Conservation (phyloP, 768 basidiomycete species). For the Tulasnella sp. region DNA sequence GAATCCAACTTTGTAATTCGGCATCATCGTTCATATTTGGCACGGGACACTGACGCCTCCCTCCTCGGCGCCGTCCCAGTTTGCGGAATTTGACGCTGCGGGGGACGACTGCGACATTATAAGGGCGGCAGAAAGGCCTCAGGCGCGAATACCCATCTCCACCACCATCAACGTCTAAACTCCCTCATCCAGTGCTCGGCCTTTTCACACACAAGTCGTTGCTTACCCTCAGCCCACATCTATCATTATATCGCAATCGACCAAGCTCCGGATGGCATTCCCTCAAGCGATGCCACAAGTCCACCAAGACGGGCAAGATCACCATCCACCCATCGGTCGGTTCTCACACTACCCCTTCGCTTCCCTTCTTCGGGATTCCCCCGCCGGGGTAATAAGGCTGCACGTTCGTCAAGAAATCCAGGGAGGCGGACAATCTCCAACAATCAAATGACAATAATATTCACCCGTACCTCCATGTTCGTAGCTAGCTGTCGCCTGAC, state of each 20-base stretch:
- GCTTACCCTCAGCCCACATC: background rate
- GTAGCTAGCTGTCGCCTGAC: too few species aligned
- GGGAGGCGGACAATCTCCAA: background rate
- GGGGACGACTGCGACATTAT: background rate
- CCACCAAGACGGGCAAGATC: background rate
- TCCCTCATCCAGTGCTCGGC: background rate
- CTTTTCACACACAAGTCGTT: background rate
- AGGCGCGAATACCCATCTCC: background rate
- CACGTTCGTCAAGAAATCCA: constrained; percentile 3
- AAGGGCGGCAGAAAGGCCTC: background rate
- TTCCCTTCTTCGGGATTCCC: background rate
- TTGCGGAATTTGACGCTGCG: background rate
- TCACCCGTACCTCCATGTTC: too few species aligned
- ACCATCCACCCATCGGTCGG: background rate
- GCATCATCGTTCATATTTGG: background rate
- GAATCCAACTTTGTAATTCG: background rate
- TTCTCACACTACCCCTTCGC: background rate
- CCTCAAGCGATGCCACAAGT: background rate
- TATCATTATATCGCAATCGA: background rate
- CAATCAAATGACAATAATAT: too few species aligned
- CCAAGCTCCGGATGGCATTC: background rate
- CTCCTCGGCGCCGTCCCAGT: too few species aligned
- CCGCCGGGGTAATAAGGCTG: background rate
- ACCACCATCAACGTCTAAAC: background rate
- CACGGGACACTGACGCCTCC: background rate